Base-by-base conservation (phyloP, 2,329 filamentous ascomycete species). In the Myotisia sp. region DNA sequence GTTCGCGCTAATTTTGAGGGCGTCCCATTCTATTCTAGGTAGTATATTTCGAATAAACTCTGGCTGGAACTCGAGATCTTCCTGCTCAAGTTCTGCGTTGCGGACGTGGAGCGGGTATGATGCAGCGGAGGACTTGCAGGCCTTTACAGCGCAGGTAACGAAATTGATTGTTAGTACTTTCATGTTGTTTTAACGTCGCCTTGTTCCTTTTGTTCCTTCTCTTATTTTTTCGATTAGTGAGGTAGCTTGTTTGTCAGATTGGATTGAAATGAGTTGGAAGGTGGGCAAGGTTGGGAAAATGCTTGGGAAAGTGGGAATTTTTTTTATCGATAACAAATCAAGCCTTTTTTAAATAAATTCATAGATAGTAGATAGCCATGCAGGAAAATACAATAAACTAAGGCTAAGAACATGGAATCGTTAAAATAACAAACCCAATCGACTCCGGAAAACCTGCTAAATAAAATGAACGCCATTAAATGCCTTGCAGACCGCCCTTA, bases 161-260 rank as follows among this genome's bases (percentile, higher is more conserved):
- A 98, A 98, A 63, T 95, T 95, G 50, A 92, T 77, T 41, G 85
- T 94, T 34, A 95, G 74, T 42, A 95, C 67, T 60, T 95, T 95
- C 90, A 98, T 98, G 4, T 35, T 42, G n/a, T 21, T 35, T n/a
- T n/a, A n/a, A n/a, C n/a, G n/a, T n/a, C n/a, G n/a, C n/a, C n/a
- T 7, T 6, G 20, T 5, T 8, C 18, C 23, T 12, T 29, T 14
- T 29, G 18, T 39, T 21, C 22, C 17, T 32, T 14, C 16, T 13
- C n/a, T 32, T 16, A n/a, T 16, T n/a, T n/a, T 10, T 14, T 9
- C 5, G n/a, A 6, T 10, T 12, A 12, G 10, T 9, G 23, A 26
- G 23, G 23, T 4, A 26, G 23, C 8, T 26, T 4, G 9, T 30
- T n/a, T 21, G n/a, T 30, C 9, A 20, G 17, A n/a, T 19, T 12